A percentile compares a stretch with the other conserved stretches of the same genome.
These are phyloP conservation scores for Balansia obtecta DNA, from an alignment of 2,329 filamentous ascomycete genomes.

Conservation along the genomic window DNA sequence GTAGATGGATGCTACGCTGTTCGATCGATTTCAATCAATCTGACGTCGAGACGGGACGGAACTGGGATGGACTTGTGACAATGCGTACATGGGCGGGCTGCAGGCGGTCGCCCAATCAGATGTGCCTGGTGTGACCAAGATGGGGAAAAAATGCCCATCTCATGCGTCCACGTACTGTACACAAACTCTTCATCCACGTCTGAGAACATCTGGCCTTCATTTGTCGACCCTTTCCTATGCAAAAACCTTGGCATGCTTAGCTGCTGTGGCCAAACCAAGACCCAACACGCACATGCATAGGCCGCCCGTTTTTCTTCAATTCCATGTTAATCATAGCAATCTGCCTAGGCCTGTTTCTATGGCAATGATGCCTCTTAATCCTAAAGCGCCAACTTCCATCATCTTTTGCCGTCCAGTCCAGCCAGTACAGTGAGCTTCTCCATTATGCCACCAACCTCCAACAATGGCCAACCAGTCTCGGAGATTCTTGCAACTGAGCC, in stretches of 20 bases:
- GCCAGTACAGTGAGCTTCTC: not conserved
- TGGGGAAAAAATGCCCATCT: too few species aligned
- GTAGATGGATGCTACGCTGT: too few species aligned
- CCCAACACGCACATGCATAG: too few species aligned
- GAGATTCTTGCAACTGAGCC: not conserved
- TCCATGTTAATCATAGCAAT: slow-evolving; percentile 9
- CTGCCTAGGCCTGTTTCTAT: slow-evolving; percentile 9
- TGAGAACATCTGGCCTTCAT: too few species aligned
- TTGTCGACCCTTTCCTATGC: too few species aligned
- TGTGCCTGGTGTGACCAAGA: not conserved
- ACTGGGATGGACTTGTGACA: too few species aligned
- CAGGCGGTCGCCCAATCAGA: not conserved
- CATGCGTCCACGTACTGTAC: too few species aligned
- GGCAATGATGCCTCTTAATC: slow-evolving; percentile 1
- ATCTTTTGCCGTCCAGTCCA: not conserved
- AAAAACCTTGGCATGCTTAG: too few species aligned
- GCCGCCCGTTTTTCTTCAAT: too few species aligned
- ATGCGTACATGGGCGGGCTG: not conserved
- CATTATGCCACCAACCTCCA: not conserved
- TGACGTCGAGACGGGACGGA: not conserved
- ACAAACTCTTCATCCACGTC: too few species aligned
- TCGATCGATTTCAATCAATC: too few species aligned
- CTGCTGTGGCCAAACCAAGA: too few species aligned
- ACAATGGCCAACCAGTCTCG: not conserved
- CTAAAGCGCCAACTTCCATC: not conserved